Evolutionary conservation across 2,329 filamentous ascomycete genomes (phyloP), one percentile per base, ranked within the genome.

Genomic region (Botryosphaeria dothidea): DNA sequence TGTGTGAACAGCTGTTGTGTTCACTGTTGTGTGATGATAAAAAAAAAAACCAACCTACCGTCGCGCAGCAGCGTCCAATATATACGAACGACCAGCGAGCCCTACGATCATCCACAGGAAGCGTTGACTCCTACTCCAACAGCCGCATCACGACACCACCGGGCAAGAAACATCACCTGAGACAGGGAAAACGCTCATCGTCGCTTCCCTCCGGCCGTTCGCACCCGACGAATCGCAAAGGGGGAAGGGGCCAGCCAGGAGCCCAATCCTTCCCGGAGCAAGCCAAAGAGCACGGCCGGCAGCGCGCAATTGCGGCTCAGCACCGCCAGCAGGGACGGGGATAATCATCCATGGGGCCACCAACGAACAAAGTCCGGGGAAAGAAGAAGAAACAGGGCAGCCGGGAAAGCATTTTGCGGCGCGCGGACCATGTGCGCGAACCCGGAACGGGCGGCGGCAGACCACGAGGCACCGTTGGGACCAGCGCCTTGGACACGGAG

Each of bases 11-110:
- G 38, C 38, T 41, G 54, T 21, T 43, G 25, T 43, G 54, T 29
- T 56, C 31, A 41, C 51, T 58, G 54, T 29, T 58, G 54, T 45
- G 25, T 64, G 61, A 64, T 56, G 49, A 48, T 48, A 27, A 34
- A 36, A 31, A 61, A 54, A 56, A 43, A 5, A 34, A 34, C 21
- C 38, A 34, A 56, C 38, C 61, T 25, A 56, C 61, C 61, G 23
- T 48, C 49, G 49, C 31, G 61, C 61, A 58, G 54, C 36, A 56
- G 49, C 25, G n/a, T n/a, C 15, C 19, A 56, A n/a, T 52, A 64
- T 64, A 64, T 64, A 64, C 36, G 29, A 21, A n/a, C 15, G 8
- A 17, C 51, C n/a, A n/a, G n/a, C n/a, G n/a, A 45, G 38, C 54
- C 54, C 54, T 58, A 41, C 38, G 36, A 19, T 29, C 21, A 3